Base-by-base conservation (phyloP, 352 stramenopile genomes). In the Blastocystis hominis region DNA sequence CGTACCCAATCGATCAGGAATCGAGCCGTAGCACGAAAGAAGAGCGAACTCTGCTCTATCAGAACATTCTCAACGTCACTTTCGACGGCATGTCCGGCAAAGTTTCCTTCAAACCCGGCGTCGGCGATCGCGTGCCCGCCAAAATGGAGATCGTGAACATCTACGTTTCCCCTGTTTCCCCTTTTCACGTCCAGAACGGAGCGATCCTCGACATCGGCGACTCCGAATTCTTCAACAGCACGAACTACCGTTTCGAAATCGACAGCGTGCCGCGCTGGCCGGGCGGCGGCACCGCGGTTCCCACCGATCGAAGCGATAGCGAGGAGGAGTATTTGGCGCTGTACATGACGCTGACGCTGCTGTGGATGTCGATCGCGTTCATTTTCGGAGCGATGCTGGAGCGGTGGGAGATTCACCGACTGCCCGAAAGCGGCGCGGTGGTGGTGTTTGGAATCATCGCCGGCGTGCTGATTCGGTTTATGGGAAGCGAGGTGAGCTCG, bases 391-490 rank as follows among this genome's bases (percentile, higher is more conserved):
- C 61, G 30, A 47, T 89, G 13, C 40, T 86, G 34, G 56, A 88
- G 17, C 47, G 44, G 10, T 72, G 42, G 61, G 30, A 70, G 10
- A 20, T 70, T 6, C 69, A 70, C n/a, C 44, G 56, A 17, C 30
- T 90, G 13, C 86, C 86, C 6, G 86, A 90, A 59, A 84, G 59
- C 10, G 78, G 84, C 42, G 61, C 76, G 7, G 61, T 90, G 10
- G 70, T 90, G 40, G 1, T 89, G 3, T 70, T 90, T 30, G 89
- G 89, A 42, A 88, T 90, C 34, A 54, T 89, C 13, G 86, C 89
- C 34, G 88, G 86, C 36, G 44, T 72, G 10, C n/a, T 90, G 2
- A 66, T 90, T 3, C 55, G 70, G 17, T 44, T 6, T 2, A 62
- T 62, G 7, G 42, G 44, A 13, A 64, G 38, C n/a, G 36, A 3